Evolutionary conservation across 2,329 filamentous ascomycete species (phyloP).

Genomic region (Pseudogymnoascus sp.): DNA sequence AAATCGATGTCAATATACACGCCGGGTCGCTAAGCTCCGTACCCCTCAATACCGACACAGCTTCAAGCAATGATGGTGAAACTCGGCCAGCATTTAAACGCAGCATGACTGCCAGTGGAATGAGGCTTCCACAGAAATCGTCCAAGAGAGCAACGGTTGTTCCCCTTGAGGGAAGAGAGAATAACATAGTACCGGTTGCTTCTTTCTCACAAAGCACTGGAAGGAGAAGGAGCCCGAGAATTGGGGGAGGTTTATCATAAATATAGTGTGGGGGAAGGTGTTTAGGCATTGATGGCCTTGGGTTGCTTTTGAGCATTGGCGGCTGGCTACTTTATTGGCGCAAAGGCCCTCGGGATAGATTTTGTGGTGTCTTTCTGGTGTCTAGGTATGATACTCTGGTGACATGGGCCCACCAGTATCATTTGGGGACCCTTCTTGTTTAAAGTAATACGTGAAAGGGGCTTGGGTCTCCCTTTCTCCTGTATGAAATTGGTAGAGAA

Average conservation of each 20-base stretch:
- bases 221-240: constrained; percentile 26
- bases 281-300: background rate
- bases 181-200: constrained; percentile 25
- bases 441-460: constrained; percentile 2
- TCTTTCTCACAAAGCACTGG: constrained; percentile 23
- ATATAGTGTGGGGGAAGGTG: background rate
- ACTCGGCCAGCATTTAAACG: constrained; percentile 19
- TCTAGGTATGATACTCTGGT: background rate
- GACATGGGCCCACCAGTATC: background rate
- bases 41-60: background rate
- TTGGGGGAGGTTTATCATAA: constrained; percentile 8
- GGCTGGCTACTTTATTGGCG: constrained; percentile 5
- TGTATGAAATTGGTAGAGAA: background rate
- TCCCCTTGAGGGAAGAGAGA: constrained; percentile 38
- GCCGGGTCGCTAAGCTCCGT: constrained; percentile 27
- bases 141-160: constrained; percentile 32
- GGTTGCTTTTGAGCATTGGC: background rate
- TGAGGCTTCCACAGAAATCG: constrained; percentile 36
- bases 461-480: background rate
- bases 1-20: constrained; percentile 40
- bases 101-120: constrained; percentile 26
- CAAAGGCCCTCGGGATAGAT: background rate
- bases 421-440: background rate
- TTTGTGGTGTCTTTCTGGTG: constrained; percentile 5
- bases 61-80: background rate